Percentiles rank a stretch among this genome's conserved stretches.
Evolutionary conservation across 1,284 basidiomycete genomes (phyloP).

Genomic region (Moesziomyces aphidis): DNA sequence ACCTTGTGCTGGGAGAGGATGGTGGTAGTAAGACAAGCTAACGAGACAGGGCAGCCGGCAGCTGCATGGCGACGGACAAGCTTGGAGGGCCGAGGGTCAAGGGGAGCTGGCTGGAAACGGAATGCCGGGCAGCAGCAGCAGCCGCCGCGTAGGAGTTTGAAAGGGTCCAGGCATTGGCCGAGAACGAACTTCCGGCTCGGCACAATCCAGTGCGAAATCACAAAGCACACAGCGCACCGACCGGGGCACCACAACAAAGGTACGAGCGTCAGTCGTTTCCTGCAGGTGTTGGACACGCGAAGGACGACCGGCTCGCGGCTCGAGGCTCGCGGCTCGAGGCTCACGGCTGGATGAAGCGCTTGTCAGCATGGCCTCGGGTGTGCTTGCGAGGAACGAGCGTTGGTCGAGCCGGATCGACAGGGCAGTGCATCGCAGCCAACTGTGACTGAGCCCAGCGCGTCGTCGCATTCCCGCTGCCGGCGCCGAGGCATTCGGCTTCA

Average conservation of each 20-base stretch:
- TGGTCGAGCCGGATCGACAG: background rate
- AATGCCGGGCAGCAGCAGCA: background rate
- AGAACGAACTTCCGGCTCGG: background rate
- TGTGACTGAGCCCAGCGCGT: background rate
- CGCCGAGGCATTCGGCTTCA: background rate
- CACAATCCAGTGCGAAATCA: background rate
- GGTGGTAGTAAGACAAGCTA: background rate
- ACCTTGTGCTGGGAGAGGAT: background rate
- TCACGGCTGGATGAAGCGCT: background rate
- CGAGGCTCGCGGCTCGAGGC: background rate
- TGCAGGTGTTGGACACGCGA: background rate
- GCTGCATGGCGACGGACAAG: background rate
- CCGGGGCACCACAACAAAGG: background rate
- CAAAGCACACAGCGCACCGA: background rate
- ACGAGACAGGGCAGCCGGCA: background rate
- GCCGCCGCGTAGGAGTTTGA: constrained; percentile 6
- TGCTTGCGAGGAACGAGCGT: background rate
- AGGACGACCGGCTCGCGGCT: background rate
- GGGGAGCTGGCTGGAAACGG: constrained; percentile 1
- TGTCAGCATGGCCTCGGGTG: no score
- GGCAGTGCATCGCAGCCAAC: background rate
- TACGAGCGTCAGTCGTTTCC: background rate
- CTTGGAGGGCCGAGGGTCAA: background rate
- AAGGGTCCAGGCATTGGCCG: constrained; percentile 8
- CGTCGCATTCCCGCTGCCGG: background rate